Evolutionary conservation across 2,329 filamentous ascomycete genomes (phyloP), one percentile per base, ranked within the genome.

Genomic region (Zymoseptoria brevis): DNA sequence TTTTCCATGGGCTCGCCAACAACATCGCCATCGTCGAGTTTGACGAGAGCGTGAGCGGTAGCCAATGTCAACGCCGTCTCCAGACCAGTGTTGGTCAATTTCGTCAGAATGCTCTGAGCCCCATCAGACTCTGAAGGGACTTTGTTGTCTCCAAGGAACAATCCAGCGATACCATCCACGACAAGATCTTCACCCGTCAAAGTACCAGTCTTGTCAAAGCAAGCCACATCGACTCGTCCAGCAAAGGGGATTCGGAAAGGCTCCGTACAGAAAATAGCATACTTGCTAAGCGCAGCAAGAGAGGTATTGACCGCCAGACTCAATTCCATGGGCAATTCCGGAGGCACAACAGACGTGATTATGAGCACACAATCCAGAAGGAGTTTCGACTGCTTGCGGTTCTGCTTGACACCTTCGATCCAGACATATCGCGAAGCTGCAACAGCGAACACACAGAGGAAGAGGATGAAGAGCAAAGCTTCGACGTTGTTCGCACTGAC

Each of bases 1-100:
- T 97, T 97, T 73, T 99, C 94, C 94, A 99, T 99, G 1, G 94
- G 94, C 71, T 99, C 94, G 69, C 94, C 94, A 51, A 99, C 94
- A 67, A 97, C 88, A 11, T 99, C 94, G 19, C 94, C 94, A 73
- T 99, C 94, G 66, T 99, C 94, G 16, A 99, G 82, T 73, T 93
- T 96, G 54, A 99, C 95, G 26, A 99, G 80, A 50, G 94, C 94
- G 72, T 99, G 94, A 2, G 94, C 94, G 11, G 92, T 96, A 50
- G 94, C 93, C 57, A 99, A 84, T 56, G 97, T 94, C 58, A 99
- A 80, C 8, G 92, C 95, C 0, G 94, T 97, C 67, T 96, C 87
- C 51, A 92, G 80, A 45, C 84, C 85, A 64, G 87, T 84, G 22
- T 88, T 79, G 51, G 82, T 80, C 45, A 96, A 86, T 57, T 86